Base-by-base conservation (phyloP, 768 basidiomycete species). In the Tulasnella sp. region DNA sequence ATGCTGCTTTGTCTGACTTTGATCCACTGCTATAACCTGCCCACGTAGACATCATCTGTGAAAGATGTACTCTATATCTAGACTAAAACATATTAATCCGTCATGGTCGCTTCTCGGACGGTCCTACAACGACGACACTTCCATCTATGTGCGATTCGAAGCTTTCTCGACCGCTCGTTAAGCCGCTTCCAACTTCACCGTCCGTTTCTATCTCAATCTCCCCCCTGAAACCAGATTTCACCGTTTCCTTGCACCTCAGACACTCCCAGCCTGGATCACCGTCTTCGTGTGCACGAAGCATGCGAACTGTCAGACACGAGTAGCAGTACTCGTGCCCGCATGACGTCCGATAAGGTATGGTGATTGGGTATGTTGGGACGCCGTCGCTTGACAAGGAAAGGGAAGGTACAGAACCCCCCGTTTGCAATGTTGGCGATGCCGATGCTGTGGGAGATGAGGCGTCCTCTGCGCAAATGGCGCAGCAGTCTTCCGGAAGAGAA, bases 301-400 rank as follows among this genome's bases (percentile, higher is more conserved):
- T 88, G 78, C 90, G 89, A 81, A 93, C 92, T 17, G 93, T 88
- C 54, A 99, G 86, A 83, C 97, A 99, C 79, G 91, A 91, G 82
- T 98, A 99, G 83, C 97, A 99, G 84, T 96, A 99, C 17, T 88
- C 82, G 81, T 97, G 94, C 8, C 89, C 91, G 78, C 93, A 96
- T 38, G 91, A 90, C 40, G 94, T 90, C 71, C 91, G 83, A 81
- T 97, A 98, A 0, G 96, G 91, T 64, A 89, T 91, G 80, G 91
- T 86, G 78, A 97, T 88, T 2, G 93, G 91, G 80, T 89, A 85
- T 39, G 86, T 79, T 4, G 89, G 87, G 15, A 72, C 29, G 0
- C 79, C 78, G 74, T 81, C 77, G 17, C 73, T 31, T 4, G 69
- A 73, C 25, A 64, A 34, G 14, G 58, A 64, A 25, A 73, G 34